Evolutionary conservation across 257 asterid genomes (phyloP).

Genomic region (Rauvolfia tetraphylla): DNA sequence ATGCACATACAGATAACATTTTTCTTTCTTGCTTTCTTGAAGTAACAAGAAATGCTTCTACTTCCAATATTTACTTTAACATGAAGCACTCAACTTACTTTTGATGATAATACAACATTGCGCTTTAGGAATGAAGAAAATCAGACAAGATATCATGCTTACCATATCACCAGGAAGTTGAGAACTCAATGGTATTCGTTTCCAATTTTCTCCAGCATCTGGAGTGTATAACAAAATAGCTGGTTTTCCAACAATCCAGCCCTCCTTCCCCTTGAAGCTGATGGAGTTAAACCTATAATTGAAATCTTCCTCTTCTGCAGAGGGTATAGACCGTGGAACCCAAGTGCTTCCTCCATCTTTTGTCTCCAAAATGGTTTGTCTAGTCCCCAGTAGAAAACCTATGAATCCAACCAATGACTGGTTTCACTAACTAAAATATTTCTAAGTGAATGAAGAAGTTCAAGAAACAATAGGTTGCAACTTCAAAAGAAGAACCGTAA

Average conservation of each 20-base stretch:
- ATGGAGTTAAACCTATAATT: slow-evolving; percentile 86
- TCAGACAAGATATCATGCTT: slow-evolving; percentile 12
- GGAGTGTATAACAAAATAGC: slow-evolving; percentile 78
- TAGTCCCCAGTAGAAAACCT: slow-evolving; percentile 84
- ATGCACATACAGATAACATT: not conserved
- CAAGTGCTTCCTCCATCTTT: slow-evolving; percentile 91
- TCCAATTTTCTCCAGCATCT: slow-evolving; percentile 83
- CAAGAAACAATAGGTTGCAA: not conserved
- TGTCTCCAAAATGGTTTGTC: slow-evolving; percentile 92
- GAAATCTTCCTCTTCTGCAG: slow-evolving; percentile 97
- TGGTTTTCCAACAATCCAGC: slow-evolving; percentile 97
- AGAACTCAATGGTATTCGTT: slow-evolving; percentile 77
- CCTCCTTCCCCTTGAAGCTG: slow-evolving; percentile 93
- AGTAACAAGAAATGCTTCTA: not conserved
- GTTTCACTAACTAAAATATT: not conserved
- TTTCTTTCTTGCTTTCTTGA: not conserved
- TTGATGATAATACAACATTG: not conserved
- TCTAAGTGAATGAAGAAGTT: not conserved
- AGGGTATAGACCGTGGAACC: slow-evolving; percentile 74
- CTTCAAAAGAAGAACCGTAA: not conserved
- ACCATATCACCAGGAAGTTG: slow-evolving; percentile 98
- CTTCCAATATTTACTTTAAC: not conserved
- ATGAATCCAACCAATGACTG: slow-evolving; percentile 20
- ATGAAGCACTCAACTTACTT: not conserved
- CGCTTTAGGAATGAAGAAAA: not conserved